A percentile compares a stretch with the other conserved stretches of the same genome.
These are phyloP conservation scores for Lasiosphaeris hirsuta DNA, from an alignment of 495 filamentous ascomycete genomes.

Conservation along the genomic window DNA sequence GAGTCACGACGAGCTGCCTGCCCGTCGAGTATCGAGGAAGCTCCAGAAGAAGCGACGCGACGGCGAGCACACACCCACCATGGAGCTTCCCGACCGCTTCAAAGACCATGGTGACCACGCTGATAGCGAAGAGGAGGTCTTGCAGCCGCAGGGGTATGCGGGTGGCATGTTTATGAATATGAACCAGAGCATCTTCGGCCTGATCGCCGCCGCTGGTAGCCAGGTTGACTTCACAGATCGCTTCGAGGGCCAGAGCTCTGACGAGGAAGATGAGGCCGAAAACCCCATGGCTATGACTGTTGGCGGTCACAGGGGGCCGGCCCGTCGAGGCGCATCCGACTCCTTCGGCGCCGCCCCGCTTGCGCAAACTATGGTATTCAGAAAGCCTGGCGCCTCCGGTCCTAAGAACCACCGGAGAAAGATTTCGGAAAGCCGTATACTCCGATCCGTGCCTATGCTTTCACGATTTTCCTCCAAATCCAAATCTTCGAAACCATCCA, in stretches of 20 bases:
- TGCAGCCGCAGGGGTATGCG: slow-evolving; percentile 56
- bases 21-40: slow-evolving; percentile 44
- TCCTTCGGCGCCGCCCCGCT: slow-evolving; percentile 17
- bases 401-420: slow-evolving; percentile 48
- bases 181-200: slow-evolving; percentile 92
- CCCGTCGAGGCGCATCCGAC: slow-evolving; percentile 14
- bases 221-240: slow-evolving; percentile 73
- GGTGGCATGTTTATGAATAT: slow-evolving; percentile 61
- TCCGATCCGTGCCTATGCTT: slow-evolving; percentile 57
- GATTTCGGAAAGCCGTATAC: slow-evolving; percentile 58
- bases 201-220: slow-evolving; percentile 88
- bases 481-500: slow-evolving; percentile 34
- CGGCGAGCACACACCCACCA: slow-evolving; percentile 53
- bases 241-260: slow-evolving; percentile 77
- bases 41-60: slow-evolving; percentile 57
- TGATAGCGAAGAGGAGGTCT: slow-evolving; percentile 64
- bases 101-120: slow-evolving; percentile 63
- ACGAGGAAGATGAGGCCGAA: slow-evolving; percentile 55
- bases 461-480: slow-evolving; percentile 34
- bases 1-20: slow-evolving; percentile 20
- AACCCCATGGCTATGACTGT: slow-evolving; percentile 31
- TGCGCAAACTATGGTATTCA: slow-evolving; percentile 37
- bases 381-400: slow-evolving; percentile 19
- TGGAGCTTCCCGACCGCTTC: slow-evolving; percentile 75
- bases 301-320: slow-evolving; percentile 14